A percentile compares a stretch with the other conserved stretches of the same genome.
Conservation (phyloP, 192 early-diverging fungal genomes). For the Geranomyces michiganensis region DNA sequence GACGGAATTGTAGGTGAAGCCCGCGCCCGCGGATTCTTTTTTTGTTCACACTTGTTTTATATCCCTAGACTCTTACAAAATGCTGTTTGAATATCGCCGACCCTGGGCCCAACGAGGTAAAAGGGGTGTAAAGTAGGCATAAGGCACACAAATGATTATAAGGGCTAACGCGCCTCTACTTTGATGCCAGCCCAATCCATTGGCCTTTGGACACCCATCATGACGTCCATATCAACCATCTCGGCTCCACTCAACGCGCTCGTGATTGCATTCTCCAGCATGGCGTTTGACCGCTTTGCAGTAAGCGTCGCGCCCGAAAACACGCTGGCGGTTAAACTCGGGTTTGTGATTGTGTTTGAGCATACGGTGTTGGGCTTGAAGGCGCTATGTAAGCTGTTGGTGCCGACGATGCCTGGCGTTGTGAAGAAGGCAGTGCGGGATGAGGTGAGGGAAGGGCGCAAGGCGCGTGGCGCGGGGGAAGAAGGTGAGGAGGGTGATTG, state of each 20-base stretch:
- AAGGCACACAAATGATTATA: too few species aligned
- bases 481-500: too few species aligned
- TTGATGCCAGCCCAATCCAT: conserved; percentile 30
- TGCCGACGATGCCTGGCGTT: conserved; percentile 38
- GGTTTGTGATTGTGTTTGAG: conserved; percentile 47
- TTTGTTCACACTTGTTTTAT: too few species aligned
- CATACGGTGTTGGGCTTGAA: conserved; percentile 30
- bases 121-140: too few species aligned
- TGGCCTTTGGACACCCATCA: conserved; percentile 26
- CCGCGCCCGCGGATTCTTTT: not conserved
- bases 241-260: conserved; percentile 40
- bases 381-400: conserved; percentile 23
- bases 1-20: conserved; percentile 20
- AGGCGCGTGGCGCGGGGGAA: not conserved
- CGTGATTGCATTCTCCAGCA: conserved; percentile 41
- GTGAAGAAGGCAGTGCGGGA: conserved; percentile 35
- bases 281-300: not conserved
- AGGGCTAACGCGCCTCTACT: too few species aligned
- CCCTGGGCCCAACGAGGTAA: conserved; percentile 39
- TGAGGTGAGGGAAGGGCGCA: conserved; percentile 17
- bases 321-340: conserved; percentile 34
- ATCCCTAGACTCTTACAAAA: conserved; percentile 31
- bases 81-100: conserved; percentile 36
- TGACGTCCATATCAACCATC: conserved; percentile 13
- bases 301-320: not conserved